Evolutionary conservation across 441 rosid species (phyloP).

Genomic region (Eruca vesicaria): DNA sequence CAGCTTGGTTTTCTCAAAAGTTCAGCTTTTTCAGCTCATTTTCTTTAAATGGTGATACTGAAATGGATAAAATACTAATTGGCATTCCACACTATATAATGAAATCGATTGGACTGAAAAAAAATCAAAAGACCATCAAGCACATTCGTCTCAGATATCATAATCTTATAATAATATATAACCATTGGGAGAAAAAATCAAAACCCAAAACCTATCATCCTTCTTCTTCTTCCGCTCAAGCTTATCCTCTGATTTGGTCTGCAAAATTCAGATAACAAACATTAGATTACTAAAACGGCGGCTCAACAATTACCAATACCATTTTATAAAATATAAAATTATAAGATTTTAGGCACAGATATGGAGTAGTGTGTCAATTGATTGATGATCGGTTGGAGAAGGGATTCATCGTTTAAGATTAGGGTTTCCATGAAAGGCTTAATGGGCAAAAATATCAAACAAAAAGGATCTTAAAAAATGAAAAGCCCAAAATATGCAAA

Average conservation of each 20-base stretch:
- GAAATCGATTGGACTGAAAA: neutral
- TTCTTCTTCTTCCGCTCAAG: constrained; percentile 90
- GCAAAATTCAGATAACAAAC: constrained; percentile 18
- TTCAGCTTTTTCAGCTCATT: neutral
- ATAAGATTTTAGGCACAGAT: no score
- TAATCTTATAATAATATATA: no score
- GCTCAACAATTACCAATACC: neutral
- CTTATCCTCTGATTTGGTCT: constrained; percentile 67
- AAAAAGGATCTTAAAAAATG: no score
- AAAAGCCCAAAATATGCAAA: no score
- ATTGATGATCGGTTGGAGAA: no score
- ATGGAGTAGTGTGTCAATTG: no score
- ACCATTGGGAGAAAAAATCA: no score
- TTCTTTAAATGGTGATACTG: constrained; percentile 29
- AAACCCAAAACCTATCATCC: constrained; percentile 67
- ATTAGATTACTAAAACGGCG: neutral
- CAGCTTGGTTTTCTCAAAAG: neutral
- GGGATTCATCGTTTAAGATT: no score
- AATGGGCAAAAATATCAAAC: no score
- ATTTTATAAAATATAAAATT: no score
- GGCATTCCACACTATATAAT: neutral
- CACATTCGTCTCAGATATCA: neutral
- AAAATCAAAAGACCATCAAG: neutral
- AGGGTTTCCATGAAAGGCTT: no score
- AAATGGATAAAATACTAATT: neutral